A percentile compares a stretch with the other conserved stretches of the same genome.
Evolutionary conservation across 176 grass and related monocot genomes (phyloP).

Genomic region (Bromus sterilis): DNA sequence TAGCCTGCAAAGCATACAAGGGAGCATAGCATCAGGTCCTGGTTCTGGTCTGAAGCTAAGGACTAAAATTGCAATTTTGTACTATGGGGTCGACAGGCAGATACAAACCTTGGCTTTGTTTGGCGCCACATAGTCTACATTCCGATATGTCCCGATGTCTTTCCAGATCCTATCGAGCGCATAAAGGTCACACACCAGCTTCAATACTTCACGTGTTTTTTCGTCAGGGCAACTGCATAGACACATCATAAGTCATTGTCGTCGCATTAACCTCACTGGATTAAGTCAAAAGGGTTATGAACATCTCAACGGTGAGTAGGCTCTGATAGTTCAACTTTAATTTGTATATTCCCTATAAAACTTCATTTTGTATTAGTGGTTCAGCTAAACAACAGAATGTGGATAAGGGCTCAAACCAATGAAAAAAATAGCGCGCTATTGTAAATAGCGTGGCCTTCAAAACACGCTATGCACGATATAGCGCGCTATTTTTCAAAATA

Average conservation of each 20-base stretch:
- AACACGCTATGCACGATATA: no score
- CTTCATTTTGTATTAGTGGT: not conserved
- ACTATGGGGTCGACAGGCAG: not conserved
- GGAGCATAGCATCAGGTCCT: conserved; percentile 17
- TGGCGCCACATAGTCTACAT: conserved; percentile 90
- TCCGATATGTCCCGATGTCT: conserved; percentile 87
- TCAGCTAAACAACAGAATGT: not conserved
- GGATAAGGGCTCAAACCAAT: conserved; percentile 3
- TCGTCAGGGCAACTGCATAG: conserved; percentile 77
- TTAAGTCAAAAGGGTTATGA: not conserved
- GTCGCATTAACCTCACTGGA: not conserved
- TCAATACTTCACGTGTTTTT: conserved; percentile 58
- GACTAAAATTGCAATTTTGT: not conserved
- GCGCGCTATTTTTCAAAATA: no score
- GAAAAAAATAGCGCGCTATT: no score
- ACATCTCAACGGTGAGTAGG: not conserved
- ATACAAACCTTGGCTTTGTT: conserved; percentile 91
- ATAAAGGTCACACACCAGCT: conserved; percentile 93
- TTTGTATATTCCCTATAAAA: no score
- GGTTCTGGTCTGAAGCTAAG: not conserved
- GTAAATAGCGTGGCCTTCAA: no score
- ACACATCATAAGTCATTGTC: conserved; percentile 22
- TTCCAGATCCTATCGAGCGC: conserved; percentile 95
- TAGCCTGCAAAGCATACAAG: conserved; percentile 47
- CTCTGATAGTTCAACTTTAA: not conserved